These are phyloP conservation scores for Starmera pachycereana DNA, from an alignment of 805 yeast species.

Conservation along the genomic window DNA sequence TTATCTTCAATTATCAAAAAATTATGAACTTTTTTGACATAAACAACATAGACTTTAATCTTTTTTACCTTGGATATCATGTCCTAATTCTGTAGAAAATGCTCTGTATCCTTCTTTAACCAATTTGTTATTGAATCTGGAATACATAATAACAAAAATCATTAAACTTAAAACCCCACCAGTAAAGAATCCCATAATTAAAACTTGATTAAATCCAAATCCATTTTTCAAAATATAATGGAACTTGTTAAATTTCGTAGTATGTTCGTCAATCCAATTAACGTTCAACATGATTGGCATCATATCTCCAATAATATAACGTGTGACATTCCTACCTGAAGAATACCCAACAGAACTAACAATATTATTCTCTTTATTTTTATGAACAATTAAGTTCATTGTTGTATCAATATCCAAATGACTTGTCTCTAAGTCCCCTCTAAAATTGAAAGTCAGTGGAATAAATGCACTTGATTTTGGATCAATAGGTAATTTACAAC, in stretches of 20 bases:
- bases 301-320: conserved; percentile 56
- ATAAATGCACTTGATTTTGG: conserved; percentile 31
- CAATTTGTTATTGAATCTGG: conserved; percentile 10
- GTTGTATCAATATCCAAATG: conserved; percentile 58
- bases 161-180: conserved; percentile 4
- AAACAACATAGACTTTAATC: too few species aligned
- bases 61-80: conserved; percentile 6
- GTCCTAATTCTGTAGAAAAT: conserved; percentile 9
- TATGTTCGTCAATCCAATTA: conserved; percentile 35
- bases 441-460: conserved; percentile 52
- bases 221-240: neutral
- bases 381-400: conserved; percentile 41
- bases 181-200: conserved; percentile 2
- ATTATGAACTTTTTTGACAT: too few species aligned
- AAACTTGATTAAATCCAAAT: neutral
- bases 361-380: conserved; percentile 21
- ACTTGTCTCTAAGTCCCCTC: conserved; percentile 57
- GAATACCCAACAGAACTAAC: conserved; percentile 50
- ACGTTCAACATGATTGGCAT: conserved; percentile 48
- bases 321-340: conserved; percentile 48
- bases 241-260: conserved; percentile 1
- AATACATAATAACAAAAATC: conserved; percentile 8
- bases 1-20: conserved; percentile 16
- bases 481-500: conserved; percentile 50
- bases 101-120: conserved; percentile 12